Base-by-base conservation (phyloP, 148 eudicot species). In the Heliosperma pusillum region DNA sequence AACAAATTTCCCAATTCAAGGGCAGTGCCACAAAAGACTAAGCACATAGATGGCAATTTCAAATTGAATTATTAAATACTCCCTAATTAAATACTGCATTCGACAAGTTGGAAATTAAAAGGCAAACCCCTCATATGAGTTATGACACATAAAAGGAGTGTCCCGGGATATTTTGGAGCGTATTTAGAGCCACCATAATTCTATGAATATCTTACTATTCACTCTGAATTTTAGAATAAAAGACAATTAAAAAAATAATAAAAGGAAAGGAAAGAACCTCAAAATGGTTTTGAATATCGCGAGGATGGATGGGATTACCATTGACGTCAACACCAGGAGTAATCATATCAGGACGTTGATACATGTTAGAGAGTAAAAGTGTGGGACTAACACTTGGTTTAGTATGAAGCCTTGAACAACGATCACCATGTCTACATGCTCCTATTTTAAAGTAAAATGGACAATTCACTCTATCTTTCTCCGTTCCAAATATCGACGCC, bases 381-480 rank as follows among this genome's bases (percentile, higher is more conserved):
- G 94, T 88, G 4, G 91, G 89, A 71, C 91, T 89, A 3, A 89
- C 75, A 63, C 89, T 84, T 4, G 93, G 93, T 56, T 90, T 90
- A 3, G 94, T 90, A 70, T 90, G 91, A 40, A 90, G 81, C 63
- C 94, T 73, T 0, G 90, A 86, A 71, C 94, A 90, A 0, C 91
- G 83, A 71, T 90, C 94, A 24, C 91, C 94, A 66, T 88, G 94
- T 63, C 91, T 73, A 44, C 94, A 88, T 0, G 94, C 94, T 29
- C 91, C 94, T 74, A 90, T 88, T 76, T 90, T 90, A 84, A 90
- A 90, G 85, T 88, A 90, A 76, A 90, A 90, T 0, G 91, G 91
- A 62, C 91, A 90, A 63, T 88, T 90, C 67, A 88, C 91, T n/a
- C 88, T 71, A 74, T 90, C 90, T 68, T 88, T 90, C 59, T 88